These are phyloP conservation scores for Pseudogymnoascus sp. DNA, from an alignment of 2,329 filamentous ascomycete species.

Conservation along the genomic window DNA sequence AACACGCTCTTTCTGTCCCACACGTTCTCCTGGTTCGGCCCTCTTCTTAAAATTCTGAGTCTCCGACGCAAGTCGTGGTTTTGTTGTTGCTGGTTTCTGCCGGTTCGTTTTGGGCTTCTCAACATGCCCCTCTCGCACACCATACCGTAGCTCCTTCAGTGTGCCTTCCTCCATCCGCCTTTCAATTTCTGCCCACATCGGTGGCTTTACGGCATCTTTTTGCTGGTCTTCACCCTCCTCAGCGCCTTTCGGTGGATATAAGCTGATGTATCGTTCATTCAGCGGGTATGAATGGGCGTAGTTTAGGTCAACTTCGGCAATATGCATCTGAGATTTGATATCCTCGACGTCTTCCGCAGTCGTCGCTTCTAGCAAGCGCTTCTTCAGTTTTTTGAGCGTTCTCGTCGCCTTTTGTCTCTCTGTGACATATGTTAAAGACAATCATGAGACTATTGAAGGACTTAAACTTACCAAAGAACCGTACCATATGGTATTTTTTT, in stretches of 20 bases:
- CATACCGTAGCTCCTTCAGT: constrained; percentile 25
- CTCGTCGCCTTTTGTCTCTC: constrained; percentile 68
- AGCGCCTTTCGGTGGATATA: constrained; percentile 45
- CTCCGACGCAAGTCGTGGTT: constrained; percentile 8
- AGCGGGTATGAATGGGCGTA: constrained; percentile 70
- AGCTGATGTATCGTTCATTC: constrained; percentile 60
- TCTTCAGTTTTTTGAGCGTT: constrained; percentile 56
- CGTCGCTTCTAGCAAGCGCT: constrained; percentile 46
- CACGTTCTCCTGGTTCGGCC: background rate
- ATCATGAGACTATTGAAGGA: background rate
- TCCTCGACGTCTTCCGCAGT: constrained; percentile 44
- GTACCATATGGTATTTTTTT: constrained; percentile 71
- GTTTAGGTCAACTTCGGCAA: constrained; percentile 65
- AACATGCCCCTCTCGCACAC: constrained; percentile 22
- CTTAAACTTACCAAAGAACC: constrained; percentile 64
- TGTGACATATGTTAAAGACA: constrained; percentile 27
- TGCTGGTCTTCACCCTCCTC: constrained; percentile 24
- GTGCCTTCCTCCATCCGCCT: constrained; percentile 52
- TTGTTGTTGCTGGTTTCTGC: constrained; percentile 2
- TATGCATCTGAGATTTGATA: constrained; percentile 53
- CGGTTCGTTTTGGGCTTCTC: constrained; percentile 18
- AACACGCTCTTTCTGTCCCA: constrained; percentile 13
- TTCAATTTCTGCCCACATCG: constrained; percentile 65
- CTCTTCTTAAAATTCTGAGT: background rate
- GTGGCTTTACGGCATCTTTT: constrained; percentile 29